These are phyloP conservation scores for Podaxis sp. DNA, from an alignment of 768 basidiomycete species.

Conservation along the genomic window DNA sequence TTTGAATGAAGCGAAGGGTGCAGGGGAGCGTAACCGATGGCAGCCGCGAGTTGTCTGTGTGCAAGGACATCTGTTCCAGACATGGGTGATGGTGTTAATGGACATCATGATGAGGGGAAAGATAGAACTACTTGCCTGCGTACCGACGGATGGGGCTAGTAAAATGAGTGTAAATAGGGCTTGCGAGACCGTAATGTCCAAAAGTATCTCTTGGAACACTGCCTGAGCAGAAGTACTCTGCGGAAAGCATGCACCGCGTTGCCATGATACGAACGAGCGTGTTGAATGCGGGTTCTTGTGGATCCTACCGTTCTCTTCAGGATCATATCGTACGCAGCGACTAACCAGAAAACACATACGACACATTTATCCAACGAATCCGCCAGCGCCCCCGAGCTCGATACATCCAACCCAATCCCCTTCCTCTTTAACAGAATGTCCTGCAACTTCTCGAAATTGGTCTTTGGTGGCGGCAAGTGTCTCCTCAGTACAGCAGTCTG, in stretches of 20 bases:
- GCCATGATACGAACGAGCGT: constrained; percentile 99
- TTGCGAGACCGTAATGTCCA: constrained; percentile 97
- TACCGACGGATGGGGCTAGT: constrained; percentile 97
- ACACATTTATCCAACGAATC: constrained; percentile 85
- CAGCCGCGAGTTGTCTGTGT: constrained; percentile 90
- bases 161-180: constrained; percentile 96
- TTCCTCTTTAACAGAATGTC: constrained; percentile 88
- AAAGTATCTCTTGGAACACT: constrained; percentile 91
- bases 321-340: neutral
- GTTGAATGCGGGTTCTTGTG: constrained; percentile 86
- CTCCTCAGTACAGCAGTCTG: constrained; percentile 93
- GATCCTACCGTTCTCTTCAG: constrained; percentile 52
- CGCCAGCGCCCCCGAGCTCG: constrained; percentile 87
- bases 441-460: constrained; percentile 94
- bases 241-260: constrained; percentile 96
- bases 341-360: constrained; percentile 44
- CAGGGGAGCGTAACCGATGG: constrained; percentile 80
- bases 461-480: constrained; percentile 86
- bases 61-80: constrained; percentile 74
- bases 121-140: constrained; percentile 58
- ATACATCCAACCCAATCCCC: constrained; percentile 82
- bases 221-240: constrained; percentile 97
- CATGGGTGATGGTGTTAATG: neutral
- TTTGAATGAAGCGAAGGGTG: constrained; percentile 90
- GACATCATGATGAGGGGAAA: neutral